phyloP scores from a whole-genome alignment of 345 rosid species.

The Aquilaria sinensis region DNA sequence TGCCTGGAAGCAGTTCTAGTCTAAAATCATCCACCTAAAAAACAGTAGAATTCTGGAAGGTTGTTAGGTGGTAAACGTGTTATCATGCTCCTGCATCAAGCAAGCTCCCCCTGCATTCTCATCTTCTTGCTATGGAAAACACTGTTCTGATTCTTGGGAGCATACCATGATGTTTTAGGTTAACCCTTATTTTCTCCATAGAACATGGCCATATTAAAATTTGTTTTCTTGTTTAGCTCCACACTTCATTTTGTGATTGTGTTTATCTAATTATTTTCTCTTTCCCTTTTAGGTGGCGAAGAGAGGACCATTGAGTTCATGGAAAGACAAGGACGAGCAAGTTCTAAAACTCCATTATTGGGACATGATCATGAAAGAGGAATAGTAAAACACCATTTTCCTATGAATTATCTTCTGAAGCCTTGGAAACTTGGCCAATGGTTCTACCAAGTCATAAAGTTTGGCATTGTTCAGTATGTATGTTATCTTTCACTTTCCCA shows the following conservation, averaged over 20 bases:
- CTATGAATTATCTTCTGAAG: conserved; percentile 67
- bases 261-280: conserved; percentile 4
- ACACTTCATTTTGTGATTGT: conserved; percentile 5
- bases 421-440: conserved; percentile 95
- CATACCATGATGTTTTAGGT: too few species aligned
- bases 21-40: too few species aligned
- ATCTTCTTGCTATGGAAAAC: too few species aligned
- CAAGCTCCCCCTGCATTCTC: too few species aligned
- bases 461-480: conserved; percentile 99
- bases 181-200: too few species aligned
- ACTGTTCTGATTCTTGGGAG: too few species aligned
- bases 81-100: too few species aligned
- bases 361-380: conserved; percentile 56
- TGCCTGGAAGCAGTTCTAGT: too few species aligned
- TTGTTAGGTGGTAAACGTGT: too few species aligned
- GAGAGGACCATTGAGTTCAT: conserved; percentile 81
- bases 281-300: conserved; percentile 67
- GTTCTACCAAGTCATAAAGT: conserved; percentile 94
- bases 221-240: conserved; percentile 2
- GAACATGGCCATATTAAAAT: not conserved
- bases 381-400: conserved; percentile 76
- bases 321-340: conserved; percentile 80
- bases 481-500: conserved; percentile 29
- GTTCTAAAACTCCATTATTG: conserved; percentile 54
- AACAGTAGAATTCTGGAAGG: too few species aligned